phyloP scores from a whole-genome alignment of 768 basidiomycete species.

The Boletus eberwhitei region DNA sequence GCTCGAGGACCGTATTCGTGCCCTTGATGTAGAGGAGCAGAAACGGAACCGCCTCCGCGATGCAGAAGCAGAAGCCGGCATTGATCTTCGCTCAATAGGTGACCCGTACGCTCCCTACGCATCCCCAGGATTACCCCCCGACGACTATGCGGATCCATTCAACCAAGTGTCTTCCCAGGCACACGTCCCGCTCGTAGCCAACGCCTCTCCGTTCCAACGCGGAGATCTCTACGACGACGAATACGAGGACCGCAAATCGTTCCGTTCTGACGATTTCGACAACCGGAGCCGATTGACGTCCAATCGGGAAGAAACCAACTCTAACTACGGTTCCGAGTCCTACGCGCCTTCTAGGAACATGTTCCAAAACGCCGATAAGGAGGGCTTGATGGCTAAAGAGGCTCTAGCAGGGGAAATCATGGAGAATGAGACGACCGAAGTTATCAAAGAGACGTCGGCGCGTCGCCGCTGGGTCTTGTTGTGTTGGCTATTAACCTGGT shows the following conservation, averaged over 20 bases:
- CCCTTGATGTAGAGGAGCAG: slow-evolving; percentile 81
- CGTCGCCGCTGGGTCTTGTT: slow-evolving; percentile 84
- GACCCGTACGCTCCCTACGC: slow-evolving; percentile 83
- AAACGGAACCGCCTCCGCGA: slow-evolving; percentile 77
- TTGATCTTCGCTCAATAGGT: slow-evolving; percentile 48
- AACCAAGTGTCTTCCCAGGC: slow-evolving; percentile 53
- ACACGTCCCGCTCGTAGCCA: slow-evolving; percentile 76
- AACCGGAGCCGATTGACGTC: slow-evolving; percentile 74
- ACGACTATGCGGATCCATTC: slow-evolving; percentile 52
- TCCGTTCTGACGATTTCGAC: slow-evolving; percentile 77
- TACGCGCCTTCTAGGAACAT: slow-evolving; percentile 95
- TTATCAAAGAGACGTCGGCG: slow-evolving; percentile 76
- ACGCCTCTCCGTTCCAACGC: slow-evolving; percentile 81
- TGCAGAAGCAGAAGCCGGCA: slow-evolving; percentile 68
- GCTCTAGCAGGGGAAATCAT: slow-evolving; percentile 78
- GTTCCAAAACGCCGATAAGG: slow-evolving; percentile 84
- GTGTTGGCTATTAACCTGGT: slow-evolving; percentile 89
- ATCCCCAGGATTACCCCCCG: slow-evolving; percentile 44
- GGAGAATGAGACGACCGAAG: slow-evolving; percentile 86
- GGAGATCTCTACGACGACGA: slow-evolving; percentile 73
- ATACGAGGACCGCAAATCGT: slow-evolving; percentile 72
- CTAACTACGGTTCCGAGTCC: slow-evolving; percentile 86
- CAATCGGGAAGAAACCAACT: slow-evolving; percentile 71
- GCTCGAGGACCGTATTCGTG: slow-evolving; percentile 84
- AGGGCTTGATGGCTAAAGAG: slow-evolving; percentile 75